A percentile compares a stretch with the other conserved stretches of the same genome.
Conservation (phyloP, 2,329 filamentous ascomycete genomes). For the Nannizziopsis barbatae region DNA sequence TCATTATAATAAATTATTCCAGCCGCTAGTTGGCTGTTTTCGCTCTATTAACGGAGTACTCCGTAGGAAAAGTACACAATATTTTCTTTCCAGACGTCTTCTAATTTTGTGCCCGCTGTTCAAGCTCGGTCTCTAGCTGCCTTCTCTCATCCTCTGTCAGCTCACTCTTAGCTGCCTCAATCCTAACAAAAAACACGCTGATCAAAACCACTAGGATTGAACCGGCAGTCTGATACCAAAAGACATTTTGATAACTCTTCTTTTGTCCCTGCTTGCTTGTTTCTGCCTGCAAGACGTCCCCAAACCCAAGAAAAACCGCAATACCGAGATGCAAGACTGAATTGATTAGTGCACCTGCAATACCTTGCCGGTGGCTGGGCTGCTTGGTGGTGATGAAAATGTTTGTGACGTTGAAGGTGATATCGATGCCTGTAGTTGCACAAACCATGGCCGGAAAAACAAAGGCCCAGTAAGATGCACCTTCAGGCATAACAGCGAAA, state of each 20-base stretch:
- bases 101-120: neutral
- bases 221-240: constrained; percentile 52
- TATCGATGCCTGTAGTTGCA: constrained; percentile 61
- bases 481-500: constrained; percentile 51
- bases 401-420: constrained; percentile 63
- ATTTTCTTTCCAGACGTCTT: neutral
- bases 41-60: no score
- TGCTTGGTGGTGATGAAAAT: constrained; percentile 66
- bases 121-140: constrained; percentile 18
- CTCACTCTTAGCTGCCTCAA: constrained; percentile 47
- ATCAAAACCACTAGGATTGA: constrained; percentile 44
- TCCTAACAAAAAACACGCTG: constrained; percentile 43
- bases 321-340: constrained; percentile 60
- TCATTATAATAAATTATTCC: no score
- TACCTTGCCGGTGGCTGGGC: constrained; percentile 54
- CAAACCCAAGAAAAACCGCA: constrained; percentile 59
- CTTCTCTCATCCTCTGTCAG: constrained; percentile 47
- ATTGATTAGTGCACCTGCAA: constrained; percentile 62
- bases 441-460: constrained; percentile 54
- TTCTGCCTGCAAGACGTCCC: constrained; percentile 49
- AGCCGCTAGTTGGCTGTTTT: no score
- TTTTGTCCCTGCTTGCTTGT: constrained; percentile 36
- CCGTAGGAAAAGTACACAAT: no score
- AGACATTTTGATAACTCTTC: constrained; percentile 52
- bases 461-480: constrained; percentile 58